phyloP scores from a whole-genome alignment of 2,329 filamentous ascomycete genomes.

The Hortaea werneckii region DNA sequence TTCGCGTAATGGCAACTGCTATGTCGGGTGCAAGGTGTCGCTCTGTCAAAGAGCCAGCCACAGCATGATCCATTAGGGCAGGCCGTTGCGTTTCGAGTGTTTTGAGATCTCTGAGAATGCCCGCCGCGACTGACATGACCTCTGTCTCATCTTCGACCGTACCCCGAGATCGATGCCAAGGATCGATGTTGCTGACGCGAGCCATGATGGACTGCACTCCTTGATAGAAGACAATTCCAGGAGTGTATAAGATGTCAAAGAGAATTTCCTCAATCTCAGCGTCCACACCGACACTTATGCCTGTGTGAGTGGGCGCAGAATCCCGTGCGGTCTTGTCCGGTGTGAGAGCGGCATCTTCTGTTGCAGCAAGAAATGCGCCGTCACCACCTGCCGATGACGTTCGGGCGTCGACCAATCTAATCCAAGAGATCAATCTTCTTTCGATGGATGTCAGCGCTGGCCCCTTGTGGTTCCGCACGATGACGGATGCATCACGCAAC shows the following conservation, averaged over 20 bases:
- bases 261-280: conserved; percentile 39
- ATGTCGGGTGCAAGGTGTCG: conserved; percentile 41
- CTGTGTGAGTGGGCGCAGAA: conserved; percentile 16
- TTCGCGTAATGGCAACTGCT: conserved; percentile 41
- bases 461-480: conserved; percentile 28
- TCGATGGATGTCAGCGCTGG: conserved; percentile 24
- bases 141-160: conserved; percentile 50
- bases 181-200: conserved; percentile 46
- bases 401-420: conserved; percentile 45
- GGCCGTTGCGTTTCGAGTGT: conserved; percentile 42
- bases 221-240: conserved; percentile 47
- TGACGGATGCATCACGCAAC: conserved; percentile 39
- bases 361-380: conserved; percentile 42
- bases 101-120: conserved; percentile 43
- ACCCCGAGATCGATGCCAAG: conserved; percentile 45
- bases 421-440: conserved; percentile 43
- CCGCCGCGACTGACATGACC: conserved; percentile 44
- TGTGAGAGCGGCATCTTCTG: conserved; percentile 39
- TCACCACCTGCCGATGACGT: conserved; percentile 48
- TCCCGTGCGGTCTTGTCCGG: conserved; percentile 29
- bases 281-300: conserved; percentile 12
- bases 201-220: conserved; percentile 50
- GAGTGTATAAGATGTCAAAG: conserved; percentile 47
- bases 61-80: conserved; percentile 46
- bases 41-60: conserved; percentile 41